Evolutionary conservation across 768 basidiomycete species (phyloP), one percentile per base, ranked within the genome.

Genomic region (Coprinellus micaceus): DNA sequence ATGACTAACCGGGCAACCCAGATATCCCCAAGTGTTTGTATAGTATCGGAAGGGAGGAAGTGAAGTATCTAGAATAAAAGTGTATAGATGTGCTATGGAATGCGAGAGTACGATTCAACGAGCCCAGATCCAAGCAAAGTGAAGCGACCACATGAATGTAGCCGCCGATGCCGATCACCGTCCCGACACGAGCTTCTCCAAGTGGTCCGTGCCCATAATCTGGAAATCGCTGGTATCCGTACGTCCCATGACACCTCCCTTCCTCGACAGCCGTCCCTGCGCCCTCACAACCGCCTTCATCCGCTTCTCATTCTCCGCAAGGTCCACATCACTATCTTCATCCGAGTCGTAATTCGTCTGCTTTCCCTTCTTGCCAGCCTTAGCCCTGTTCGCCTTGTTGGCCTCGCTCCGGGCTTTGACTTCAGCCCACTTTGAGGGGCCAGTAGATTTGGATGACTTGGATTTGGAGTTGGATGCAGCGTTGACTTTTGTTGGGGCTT

Each of bases 271-370:
- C 50, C 90, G 80, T 9, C 94, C 95, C 66, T 92, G 91, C 12
- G 81, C 78, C 43, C 95, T 82, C 28, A 96, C 94, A 41, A 88
- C 82, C 53, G 82, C 82, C 64, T 88, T 84, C 95, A 98, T 98
- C 29, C 94, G 82, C 67, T 76, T 78, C 71, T 93, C 93, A 12
- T 87, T 82, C 29, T 83, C 85, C 13, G 7, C 33, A 6, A 33
- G 13, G 13, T 33, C 33, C 33, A 33, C 13, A 13, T 52, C 28
- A 66, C 70, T 74, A 55, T 71, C 73, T 57, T 73, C 64, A 41
- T 76, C 74, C 74, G 77, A 70, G 61, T 76, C 69, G 59, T 66
- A 63, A 41, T 59, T 58, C 26, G 47, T 65, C 53, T 63, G 64
- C 40, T 57, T 50, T 45, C n/a, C n/a, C n/a, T 60, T 58, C 29